phyloP scores from a whole-genome alignment of 169 alveolate genomes.

The Plasmodium coatneyi region DNA sequence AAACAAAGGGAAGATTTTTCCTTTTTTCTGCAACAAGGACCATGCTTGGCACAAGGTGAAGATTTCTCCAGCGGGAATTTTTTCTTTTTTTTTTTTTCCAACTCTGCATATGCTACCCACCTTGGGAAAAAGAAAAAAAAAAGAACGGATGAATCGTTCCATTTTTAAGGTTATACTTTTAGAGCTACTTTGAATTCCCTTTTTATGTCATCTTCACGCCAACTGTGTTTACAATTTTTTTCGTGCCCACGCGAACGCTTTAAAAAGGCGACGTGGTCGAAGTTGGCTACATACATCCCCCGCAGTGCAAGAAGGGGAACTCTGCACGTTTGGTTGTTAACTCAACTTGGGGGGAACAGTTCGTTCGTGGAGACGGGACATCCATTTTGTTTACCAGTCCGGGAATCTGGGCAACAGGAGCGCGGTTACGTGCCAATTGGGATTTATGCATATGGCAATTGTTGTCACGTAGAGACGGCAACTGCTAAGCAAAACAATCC shows the following conservation, averaged over 20 bases:
- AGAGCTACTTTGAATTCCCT: neutral
- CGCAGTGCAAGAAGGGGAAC: neutral
- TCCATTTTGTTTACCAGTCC: neutral
- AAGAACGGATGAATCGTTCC: neutral
- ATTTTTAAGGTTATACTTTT: neutral
- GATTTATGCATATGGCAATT: neutral
- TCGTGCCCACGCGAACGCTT: neutral
- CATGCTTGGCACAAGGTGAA: too few species aligned
- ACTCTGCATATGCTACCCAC: neutral
- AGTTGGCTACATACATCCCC: neutral
- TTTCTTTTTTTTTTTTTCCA: neutral
- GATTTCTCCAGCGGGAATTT: neutral
- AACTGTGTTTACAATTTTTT: too few species aligned
- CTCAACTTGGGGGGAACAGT: neutral
- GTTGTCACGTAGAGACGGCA: neutral
- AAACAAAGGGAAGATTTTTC: neutral
- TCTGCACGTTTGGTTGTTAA: neutral
- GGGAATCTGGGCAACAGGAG: neutral
- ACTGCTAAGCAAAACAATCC: neutral
- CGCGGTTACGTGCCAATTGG: too few species aligned
- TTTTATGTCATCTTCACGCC: neutral
- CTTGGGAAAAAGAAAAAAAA: neutral
- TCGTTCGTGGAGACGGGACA: neutral
- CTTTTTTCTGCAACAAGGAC: neutral
- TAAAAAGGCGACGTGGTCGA: neutral